phyloP scores from a whole-genome alignment of 169 alveolate species.

The Plasmodium inui region DNA sequence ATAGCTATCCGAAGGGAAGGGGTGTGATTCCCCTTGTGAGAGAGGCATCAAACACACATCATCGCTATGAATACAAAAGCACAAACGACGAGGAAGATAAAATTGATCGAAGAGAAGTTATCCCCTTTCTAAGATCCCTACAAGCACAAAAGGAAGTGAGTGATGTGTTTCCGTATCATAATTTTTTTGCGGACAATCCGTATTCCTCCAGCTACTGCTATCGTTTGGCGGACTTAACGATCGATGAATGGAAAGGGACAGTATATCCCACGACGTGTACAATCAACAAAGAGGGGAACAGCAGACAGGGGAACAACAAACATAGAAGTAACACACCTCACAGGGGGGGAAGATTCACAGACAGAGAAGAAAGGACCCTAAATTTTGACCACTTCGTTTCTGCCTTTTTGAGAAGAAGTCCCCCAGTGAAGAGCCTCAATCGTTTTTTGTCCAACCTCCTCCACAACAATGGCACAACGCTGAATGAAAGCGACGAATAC shows the following conservation, averaged over 20 bases:
- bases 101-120: neutral
- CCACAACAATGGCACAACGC: neutral
- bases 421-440: slow-evolving; percentile 52
- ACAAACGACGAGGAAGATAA: neutral
- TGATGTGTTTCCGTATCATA: slow-evolving; percentile 56
- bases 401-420: slow-evolving; percentile 33
- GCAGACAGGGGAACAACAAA: neutral
- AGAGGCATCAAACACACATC: neutral
- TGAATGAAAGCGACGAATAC: neutral
- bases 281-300: neutral
- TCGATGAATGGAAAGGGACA: slow-evolving; percentile 21
- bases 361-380: neutral
- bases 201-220: slow-evolving; percentile 35
- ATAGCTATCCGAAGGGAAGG: neutral
- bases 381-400: slow-evolving; percentile 21
- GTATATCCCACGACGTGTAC: neutral
- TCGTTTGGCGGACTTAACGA: slow-evolving; percentile 8
- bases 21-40: neutral
- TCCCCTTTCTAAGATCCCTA: slow-evolving; percentile 1
- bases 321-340: neutral
- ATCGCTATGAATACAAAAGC: neutral
- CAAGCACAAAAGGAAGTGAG: slow-evolving; percentile 59
- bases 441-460: neutral
- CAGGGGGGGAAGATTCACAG: neutral
- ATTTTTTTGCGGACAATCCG: slow-evolving; percentile 59